Base-by-base conservation (phyloP, 371 early-diverging fungal species). In the Rhizopus sp. region DNA sequence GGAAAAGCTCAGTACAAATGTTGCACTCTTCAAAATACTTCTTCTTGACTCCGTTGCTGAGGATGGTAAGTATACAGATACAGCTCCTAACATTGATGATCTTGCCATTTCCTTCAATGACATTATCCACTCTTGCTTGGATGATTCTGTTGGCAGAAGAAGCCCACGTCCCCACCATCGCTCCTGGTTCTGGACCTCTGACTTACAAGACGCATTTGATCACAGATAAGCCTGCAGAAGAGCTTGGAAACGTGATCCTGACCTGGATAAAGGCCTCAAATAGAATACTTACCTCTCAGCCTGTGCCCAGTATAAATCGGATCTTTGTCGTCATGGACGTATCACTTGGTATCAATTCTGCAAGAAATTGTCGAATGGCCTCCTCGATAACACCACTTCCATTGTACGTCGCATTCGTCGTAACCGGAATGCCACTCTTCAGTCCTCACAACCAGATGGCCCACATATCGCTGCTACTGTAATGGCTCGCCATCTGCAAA, bases 361-460 rank as follows among this genome's bases (percentile, higher is more conserved):
- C 32, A 15, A 17, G 4, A 51, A 46, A 16, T 7, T 62, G 37
- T 55, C 40, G 2, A 40, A 17, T 40, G 41, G 48, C 10, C 47
- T 45, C 1, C 15, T 40, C 9, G 13, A 5, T 7, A 56, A 62
- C 3, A 46, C 48, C 0, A 62, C 50, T 15, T 23, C 38, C 1
- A n/a, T 37, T 4, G 45, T 62, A 38, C 55, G 56, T 13, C 38
- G 51, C 2, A 32, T 62, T 13, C 35, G 53, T 0, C 29, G 41
- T 0, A 35, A 29, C 23, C 56, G 56, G 0, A 29, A 12, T 2
- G 10, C 50, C 3, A n/a, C 17, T 16, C 46, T 44, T 4, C 16
- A 9, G 35, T 51, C 46, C 16, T 45, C 46, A 1, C 62, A 62
- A 29, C 62, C 40, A 1, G 56, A 62, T 3, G 62, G 62, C 3